Evolutionary conservation across 306 rosid species (phyloP).

Genomic region (peach (Prunus persica)): DNA sequence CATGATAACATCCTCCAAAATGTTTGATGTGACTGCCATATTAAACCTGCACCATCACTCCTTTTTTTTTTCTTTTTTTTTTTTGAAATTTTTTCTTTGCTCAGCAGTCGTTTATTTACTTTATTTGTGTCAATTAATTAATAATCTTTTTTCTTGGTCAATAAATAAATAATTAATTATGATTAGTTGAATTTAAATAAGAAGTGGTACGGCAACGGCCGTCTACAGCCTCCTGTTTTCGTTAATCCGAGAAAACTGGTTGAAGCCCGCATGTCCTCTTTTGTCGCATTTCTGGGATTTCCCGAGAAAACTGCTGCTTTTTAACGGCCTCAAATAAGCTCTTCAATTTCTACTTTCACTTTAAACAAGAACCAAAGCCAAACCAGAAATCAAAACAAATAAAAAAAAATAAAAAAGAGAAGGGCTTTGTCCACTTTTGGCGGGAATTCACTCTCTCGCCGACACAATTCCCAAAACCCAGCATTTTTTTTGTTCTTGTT

Average conservation of each 20-base stretch:
- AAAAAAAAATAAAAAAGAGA: neutral
- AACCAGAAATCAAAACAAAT: neutral
- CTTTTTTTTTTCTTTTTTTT: neutral
- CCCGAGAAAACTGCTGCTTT: neutral
- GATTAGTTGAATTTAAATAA: neutral
- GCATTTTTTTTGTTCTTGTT: neutral
- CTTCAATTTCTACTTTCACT: neutral
- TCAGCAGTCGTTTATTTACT: neutral
- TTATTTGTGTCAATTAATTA: no score
- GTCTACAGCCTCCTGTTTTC: neutral
- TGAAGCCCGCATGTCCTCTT: neutral
- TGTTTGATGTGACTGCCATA: neutral
- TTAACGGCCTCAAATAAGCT: neutral
- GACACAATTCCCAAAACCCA: slow-evolving; percentile 23
- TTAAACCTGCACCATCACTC: neutral
- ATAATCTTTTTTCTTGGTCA: no score
- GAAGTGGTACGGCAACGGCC: neutral
- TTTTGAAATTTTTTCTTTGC: neutral
- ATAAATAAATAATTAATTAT: neutral
- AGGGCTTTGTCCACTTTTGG: slow-evolving; percentile 26
- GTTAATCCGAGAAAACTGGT: slow-evolving; percentile 49
- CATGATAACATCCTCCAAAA: neutral
- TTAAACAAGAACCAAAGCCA: neutral
- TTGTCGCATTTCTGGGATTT: slow-evolving; percentile 10
- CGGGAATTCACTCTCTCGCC: slow-evolving; percentile 38